Percentiles rank a stretch among this genome's conserved stretches.
These are phyloP conservation scores for Corylus avellana DNA, from an alignment of 306 rosid species.

Conservation along the genomic window DNA sequence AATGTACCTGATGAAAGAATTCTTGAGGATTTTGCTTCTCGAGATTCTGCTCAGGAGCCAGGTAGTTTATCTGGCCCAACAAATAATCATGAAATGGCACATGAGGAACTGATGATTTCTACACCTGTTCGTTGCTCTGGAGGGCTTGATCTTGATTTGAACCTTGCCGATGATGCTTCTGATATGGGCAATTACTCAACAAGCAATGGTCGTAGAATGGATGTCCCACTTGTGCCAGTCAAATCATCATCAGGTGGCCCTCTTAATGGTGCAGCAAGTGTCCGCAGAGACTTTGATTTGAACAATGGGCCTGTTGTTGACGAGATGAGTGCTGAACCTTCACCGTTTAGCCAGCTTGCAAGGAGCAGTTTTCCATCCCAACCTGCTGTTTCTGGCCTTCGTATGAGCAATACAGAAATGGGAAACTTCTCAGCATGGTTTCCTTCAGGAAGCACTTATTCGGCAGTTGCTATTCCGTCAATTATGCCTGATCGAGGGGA, in stretches of 20 bases:
- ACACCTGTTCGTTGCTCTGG: conserved; percentile 45
- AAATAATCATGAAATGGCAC: conserved; percentile 20
- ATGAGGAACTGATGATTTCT: conserved; percentile 23
- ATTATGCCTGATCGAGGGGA: conserved; percentile 61
- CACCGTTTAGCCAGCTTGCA: conserved; percentile 37
- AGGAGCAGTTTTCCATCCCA: conserved; percentile 49
- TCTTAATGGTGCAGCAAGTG: conserved; percentile 37
- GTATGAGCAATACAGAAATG: conserved; percentile 52
- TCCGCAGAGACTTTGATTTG: conserved; percentile 65
- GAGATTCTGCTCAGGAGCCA: conserved; percentile 18
- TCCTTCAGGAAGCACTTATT: conserved; percentile 60
- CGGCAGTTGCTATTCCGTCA: conserved; percentile 62
- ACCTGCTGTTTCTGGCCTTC: conserved; percentile 47
- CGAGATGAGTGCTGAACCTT: conserved; percentile 46
- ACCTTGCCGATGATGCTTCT: conserved; percentile 54
- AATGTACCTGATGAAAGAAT: conserved; percentile 68
- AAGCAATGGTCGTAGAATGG: conserved; percentile 38
- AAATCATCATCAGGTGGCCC: conserved; percentile 37
- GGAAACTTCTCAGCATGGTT: conserved; percentile 65
- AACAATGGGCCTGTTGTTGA: conserved; percentile 66
- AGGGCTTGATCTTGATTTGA: conserved; percentile 77
- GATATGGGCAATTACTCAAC: conserved; percentile 45
- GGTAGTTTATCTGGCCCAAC: conserved; percentile 28
- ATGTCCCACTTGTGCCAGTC: conserved; percentile 33
- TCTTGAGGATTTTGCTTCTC: conserved; percentile 56